These are phyloP conservation scores for Microcyclosporella mali DNA, from an alignment of 2,329 filamentous ascomycete species.

Conservation along the genomic window DNA sequence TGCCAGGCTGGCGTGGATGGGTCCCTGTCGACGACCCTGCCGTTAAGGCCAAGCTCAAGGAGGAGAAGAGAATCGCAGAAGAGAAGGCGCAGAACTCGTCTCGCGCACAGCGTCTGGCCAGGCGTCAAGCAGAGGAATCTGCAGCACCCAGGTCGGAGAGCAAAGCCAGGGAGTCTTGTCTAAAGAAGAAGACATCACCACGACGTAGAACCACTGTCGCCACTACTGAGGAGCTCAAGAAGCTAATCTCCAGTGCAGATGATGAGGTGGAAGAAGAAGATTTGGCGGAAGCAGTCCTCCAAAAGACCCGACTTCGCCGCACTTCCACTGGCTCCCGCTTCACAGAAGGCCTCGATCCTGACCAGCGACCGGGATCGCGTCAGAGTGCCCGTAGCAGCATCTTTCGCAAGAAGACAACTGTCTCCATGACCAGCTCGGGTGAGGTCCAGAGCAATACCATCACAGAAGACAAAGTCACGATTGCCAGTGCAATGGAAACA, in stretches of 20 bases:
- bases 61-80: slow-evolving; percentile 24
- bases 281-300: slow-evolving; percentile 7
- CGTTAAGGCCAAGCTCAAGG: slow-evolving; percentile 22
- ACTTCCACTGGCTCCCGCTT: slow-evolving; percentile 19
- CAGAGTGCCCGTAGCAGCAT: slow-evolving; percentile 8
- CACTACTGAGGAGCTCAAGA: slow-evolving; percentile 2
- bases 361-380: slow-evolving; percentile 6
- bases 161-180: slow-evolving; percentile 2
- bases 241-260: neutral
- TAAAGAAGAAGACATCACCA: slow-evolving; percentile 12
- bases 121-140: neutral
- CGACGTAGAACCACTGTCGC: slow-evolving; percentile 9
- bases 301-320: slow-evolving; percentile 9
- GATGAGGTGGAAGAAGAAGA: slow-evolving; percentile 11
- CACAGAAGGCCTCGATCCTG: slow-evolving; percentile 15
- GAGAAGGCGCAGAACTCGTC: slow-evolving; percentile 25
- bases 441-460: slow-evolving; percentile 10
- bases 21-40: slow-evolving; percentile 26
- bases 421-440: slow-evolving; percentile 9
- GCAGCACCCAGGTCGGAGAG: neutral
- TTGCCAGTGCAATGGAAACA: too few relatives aligned
- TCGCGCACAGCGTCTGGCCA: slow-evolving; percentile 25
- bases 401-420: slow-evolving; percentile 11
- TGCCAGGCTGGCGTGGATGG: slow-evolving; percentile 27
- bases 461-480: slow-evolving; percentile 5